Conservation (phyloP, 306 rosid species). For the Malus sieversii region DNA sequence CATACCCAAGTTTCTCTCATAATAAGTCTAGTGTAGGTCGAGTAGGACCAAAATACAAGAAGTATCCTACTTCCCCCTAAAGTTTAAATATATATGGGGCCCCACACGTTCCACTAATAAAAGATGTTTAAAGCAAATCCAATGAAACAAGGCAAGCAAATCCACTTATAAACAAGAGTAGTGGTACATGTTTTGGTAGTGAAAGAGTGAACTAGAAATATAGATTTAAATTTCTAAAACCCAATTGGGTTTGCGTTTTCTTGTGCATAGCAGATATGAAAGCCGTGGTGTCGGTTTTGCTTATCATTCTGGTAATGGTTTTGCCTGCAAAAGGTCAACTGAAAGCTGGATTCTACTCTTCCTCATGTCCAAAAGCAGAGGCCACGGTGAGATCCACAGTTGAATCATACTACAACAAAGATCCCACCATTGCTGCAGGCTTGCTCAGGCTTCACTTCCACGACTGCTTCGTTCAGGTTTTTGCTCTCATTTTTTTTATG, state of each 20-base stretch:
- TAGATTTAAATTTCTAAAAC: background rate
- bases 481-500: background rate
- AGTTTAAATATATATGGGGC: background rate
- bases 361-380: conserved; percentile 63
- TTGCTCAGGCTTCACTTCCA: conserved; percentile 69
- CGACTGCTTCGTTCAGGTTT: conserved; percentile 45
- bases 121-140: background rate
- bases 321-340: conserved; percentile 38
- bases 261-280: conserved; percentile 20
- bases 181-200: conserved; percentile 4
- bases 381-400: conserved; percentile 50
- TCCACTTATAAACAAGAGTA: conserved; percentile 26
- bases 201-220: conserved; percentile 2
- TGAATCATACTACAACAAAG: conserved; percentile 42
- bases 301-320: conserved; percentile 31
- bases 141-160: background rate
- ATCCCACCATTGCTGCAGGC: conserved; percentile 53
- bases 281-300: conserved; percentile 12
- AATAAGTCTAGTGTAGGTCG: background rate
- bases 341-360: conserved; percentile 49
- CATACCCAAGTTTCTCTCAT: too few relatives aligned
- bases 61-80: background rate
- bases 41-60: too few relatives aligned
- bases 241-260: background rate
- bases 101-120: conserved; percentile 29